phyloP scores from a whole-genome alignment of 306 rosid genomes.

The Corylus americana region DNA sequence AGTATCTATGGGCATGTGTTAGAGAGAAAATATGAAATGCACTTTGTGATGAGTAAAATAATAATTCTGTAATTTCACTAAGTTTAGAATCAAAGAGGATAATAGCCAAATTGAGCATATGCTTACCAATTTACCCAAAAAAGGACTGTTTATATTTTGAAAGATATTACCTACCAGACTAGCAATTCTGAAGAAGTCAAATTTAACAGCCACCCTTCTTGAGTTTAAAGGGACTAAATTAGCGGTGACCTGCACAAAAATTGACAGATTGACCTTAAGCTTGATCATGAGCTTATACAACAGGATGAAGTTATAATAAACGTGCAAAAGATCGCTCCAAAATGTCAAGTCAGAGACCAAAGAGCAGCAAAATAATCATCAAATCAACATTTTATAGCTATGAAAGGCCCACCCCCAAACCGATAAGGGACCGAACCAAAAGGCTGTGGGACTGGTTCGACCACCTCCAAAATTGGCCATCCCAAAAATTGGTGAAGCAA shows the following conservation, averaged over 20 bases:
- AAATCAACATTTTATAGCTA: neutral
- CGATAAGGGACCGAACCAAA: too few relatives aligned
- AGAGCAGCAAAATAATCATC: neutral
- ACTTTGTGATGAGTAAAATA: too few relatives aligned
- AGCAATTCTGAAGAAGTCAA: conserved; percentile 5
- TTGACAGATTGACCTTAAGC: neutral
- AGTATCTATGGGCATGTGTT: too few relatives aligned
- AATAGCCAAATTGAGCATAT: too few relatives aligned
- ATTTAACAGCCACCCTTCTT: conserved; percentile 2
- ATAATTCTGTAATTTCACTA: too few relatives aligned
- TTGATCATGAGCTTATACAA: neutral
- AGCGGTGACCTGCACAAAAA: neutral
- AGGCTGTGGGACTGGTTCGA: too few relatives aligned
- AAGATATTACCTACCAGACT: neutral
- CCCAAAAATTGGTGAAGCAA: too few relatives aligned
- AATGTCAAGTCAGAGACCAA: conserved; percentile 4
- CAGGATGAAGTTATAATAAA: neutral
- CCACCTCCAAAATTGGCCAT: too few relatives aligned
- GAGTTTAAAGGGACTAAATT: conserved; percentile 10
- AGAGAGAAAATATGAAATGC: too few relatives aligned
- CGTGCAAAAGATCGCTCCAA: neutral
- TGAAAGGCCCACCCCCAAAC: too few relatives aligned
- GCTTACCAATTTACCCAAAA: too few relatives aligned
- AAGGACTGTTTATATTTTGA: neutral
- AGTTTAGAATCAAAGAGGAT: too few relatives aligned